Base-by-base conservation (phyloP, 345 rosid species). In the Linum tenue region DNA sequence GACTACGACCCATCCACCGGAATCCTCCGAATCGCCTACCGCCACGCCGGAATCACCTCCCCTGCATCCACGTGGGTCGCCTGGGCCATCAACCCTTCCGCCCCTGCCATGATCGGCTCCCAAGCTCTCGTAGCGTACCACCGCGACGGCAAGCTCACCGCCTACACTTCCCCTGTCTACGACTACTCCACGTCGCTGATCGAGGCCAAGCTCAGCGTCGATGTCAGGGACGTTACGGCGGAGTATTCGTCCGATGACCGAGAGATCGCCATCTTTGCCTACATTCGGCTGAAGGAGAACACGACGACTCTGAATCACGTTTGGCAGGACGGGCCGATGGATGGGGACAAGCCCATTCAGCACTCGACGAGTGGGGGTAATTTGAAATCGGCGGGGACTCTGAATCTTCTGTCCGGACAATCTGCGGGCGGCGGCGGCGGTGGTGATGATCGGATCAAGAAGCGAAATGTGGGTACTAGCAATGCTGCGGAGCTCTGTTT, bases 121-220 rank as follows among this genome's bases (percentile, higher is more conserved):
- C 92, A 94, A 68, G 86, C 99, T 50, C 80, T 94, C 12, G 83
- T 94, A 55, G 97, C 97, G 5, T 83, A 74, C 75, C 96, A 70
- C 51, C 79, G 74, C 11, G 72, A 87, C 50, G 96, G 96, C 9
- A 62, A 79, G 7, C 72, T 88, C 79, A 80, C 59, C 59, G 95
- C 72, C 64, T 94, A 90, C 74, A 87, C 84, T 11, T 82, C 96
- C 0, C 84, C 95, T 3, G 67, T 94, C 73, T 63, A 64, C 55
- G 43, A 67, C 65, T 86, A 85, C 72, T 72, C 65, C 67, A 85
- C 97, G 0, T 67, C 64, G 59, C 36, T 94, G 67, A 72, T 57
- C 43, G 79, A 79, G 40, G 95, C 88, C 50, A 64, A 66, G 5
- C 82, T 94, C 40, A 89, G 92, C 56, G 86, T 94, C 64, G 77